Evolutionary conservation across 140 eudicot species (phyloP), one percentile per base, ranked within the genome.

Genomic region (Erigeron philadelphicus): DNA sequence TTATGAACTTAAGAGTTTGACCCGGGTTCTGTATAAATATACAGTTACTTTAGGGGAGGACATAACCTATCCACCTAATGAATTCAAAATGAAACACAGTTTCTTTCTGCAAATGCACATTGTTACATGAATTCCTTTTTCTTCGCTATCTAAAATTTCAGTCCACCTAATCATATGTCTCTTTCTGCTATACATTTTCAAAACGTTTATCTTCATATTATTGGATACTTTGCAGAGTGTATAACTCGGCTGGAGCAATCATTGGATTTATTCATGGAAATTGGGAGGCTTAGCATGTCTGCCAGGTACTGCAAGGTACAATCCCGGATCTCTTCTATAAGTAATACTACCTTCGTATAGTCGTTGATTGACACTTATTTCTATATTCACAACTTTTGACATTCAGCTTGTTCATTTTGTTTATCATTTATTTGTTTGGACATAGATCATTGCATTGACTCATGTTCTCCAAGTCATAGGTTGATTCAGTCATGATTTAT

Each of bases 241-340:
- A 62, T 85, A 60, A 67, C 83, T 68, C 78, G 81, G 74, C 73
- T 88, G 67, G 89, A 79, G 59, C 81, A 83, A 58, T 75, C 96
- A 63, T 74, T 79, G 17, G 81, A 83, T 62, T 0, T 86, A 49
- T 88, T 81, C 77, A 55, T 83, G 88, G 89, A 83, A 61, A 81
- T 81, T 68, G 95, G 95, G 64, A 80, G 88, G 78, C 85, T 85
- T 41, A 81, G 78, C 58, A 78, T 82, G 91, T 64, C 87, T 63
- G 88, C 88, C 67, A 82, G 87, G 83, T 82, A 82, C 59, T 85
- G 80, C 82, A 82, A 88, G 95, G 95, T 87, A 82, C 49, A 42
- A 53, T 53, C 59, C 18, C 4, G 59, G 9, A 16, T 50, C 19
- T n/a, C 8, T 50, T 50, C 38, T 31, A 31, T 50, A n/a, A 16